These are phyloP conservation scores for Cryphonectria japonica DNA, from an alignment of 2,329 filamentous ascomycete genomes.

Conservation along the genomic window DNA sequence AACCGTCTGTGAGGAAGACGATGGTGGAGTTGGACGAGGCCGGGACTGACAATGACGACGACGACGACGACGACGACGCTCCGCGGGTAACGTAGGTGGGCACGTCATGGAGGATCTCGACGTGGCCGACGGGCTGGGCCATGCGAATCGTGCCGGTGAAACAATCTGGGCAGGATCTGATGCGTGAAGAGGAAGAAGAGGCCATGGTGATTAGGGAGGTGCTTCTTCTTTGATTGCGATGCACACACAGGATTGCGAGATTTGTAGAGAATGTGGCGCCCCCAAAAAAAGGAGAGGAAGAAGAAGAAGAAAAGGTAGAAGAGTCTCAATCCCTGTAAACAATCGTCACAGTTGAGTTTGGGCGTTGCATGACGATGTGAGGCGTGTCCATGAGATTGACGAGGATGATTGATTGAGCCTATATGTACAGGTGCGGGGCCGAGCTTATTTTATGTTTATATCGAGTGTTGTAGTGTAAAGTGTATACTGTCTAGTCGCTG, in stretches of 20 bases:
- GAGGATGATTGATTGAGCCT: too few relatives aligned
- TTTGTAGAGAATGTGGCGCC: neutral
- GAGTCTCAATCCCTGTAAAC: too few relatives aligned
- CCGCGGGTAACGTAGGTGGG: conserved; percentile 28
- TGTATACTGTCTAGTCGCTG: neutral
- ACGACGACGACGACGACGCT: neutral
- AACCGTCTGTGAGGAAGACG: conserved; percentile 31
- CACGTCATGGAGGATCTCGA: conserved; percentile 25
- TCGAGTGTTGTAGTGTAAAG: neutral
- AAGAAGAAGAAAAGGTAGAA: too few relatives aligned
- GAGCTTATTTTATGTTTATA: neutral
- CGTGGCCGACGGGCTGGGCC: conserved; percentile 19
- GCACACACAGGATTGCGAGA: neutral
- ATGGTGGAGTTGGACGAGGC: conserved; percentile 28
- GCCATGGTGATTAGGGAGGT: conserved; percentile 1
- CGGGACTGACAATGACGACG: too few relatives aligned
- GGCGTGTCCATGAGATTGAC: too few relatives aligned
- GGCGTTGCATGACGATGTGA: too few relatives aligned
- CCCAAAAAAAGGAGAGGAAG: neutral
- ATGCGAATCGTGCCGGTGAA: conserved; percentile 26
- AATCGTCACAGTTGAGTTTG: too few relatives aligned
- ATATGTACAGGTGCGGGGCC: neutral
- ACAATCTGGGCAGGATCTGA: conserved; percentile 17
- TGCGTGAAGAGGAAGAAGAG: neutral
- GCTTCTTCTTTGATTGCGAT: neutral